Conservation (phyloP, 2,329 filamentous ascomycete genomes). For the Zymoseptoria tritici region DNA sequence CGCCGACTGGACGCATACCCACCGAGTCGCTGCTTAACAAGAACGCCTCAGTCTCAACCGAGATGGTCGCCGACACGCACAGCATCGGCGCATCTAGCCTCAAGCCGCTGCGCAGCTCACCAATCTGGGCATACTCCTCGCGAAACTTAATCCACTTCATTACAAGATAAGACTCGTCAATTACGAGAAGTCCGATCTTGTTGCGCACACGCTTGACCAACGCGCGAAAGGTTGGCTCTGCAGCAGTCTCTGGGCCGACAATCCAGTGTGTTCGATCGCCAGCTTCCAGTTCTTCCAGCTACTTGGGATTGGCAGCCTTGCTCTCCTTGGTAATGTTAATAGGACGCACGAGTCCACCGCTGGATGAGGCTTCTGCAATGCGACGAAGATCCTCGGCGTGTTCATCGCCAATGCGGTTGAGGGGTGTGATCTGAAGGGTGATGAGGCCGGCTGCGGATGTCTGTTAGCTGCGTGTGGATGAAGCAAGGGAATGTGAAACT, state of each 20-base stretch:
- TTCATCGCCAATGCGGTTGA: background rate
- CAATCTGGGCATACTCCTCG: background rate
- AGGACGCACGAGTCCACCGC: background rate
- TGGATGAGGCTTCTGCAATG: background rate
- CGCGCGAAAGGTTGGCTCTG: background rate
- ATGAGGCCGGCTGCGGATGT: background rate
- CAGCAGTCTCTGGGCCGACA: background rate
- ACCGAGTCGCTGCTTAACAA: background rate
- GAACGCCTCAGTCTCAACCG: background rate
- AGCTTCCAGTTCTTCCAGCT: background rate
- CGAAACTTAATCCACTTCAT: background rate
- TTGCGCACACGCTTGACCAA: too few relatives aligned
- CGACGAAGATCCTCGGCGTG: background rate
- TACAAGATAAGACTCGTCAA: background rate
- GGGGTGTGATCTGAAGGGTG: background rate
- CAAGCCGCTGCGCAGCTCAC: background rate
- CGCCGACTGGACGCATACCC: background rate
- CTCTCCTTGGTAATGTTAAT: background rate
- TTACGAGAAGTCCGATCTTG: background rate
- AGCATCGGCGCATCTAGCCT: background rate
- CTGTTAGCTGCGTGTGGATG: background rate
- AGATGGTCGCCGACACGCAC: background rate
- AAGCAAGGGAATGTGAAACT: background rate
- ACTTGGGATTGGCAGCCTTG: background rate
- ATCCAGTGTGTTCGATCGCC: background rate